phyloP scores from a whole-genome alignment of 2,329 filamentous ascomycete species.

The Ilyonectria sp. region DNA sequence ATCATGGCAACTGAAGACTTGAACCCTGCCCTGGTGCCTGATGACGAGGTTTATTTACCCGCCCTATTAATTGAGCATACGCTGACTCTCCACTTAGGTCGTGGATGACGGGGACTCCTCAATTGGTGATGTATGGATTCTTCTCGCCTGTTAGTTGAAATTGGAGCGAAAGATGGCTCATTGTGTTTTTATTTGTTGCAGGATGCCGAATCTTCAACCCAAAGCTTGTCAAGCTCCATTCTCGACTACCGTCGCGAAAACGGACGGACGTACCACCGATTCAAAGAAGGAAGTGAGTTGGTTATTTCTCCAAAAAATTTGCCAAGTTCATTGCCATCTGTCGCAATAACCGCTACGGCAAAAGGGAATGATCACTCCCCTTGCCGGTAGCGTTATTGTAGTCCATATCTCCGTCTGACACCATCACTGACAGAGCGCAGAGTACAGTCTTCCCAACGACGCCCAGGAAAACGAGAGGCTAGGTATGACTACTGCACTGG shows the following conservation, averaged over 20 bases:
- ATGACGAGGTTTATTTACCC: neutral
- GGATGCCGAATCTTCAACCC: constrained; percentile 10
- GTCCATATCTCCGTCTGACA: too few relatives aligned
- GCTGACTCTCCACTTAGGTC: neutral
- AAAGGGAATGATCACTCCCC: too few relatives aligned
- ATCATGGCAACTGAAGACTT: neutral
- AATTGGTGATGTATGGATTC: neutral
- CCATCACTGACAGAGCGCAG: neutral
- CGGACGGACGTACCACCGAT: constrained; percentile 22
- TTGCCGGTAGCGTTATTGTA: too few relatives aligned
- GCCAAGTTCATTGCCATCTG: too few relatives aligned
- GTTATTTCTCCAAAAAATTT: fast-evolving
- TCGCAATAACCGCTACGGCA: too few relatives aligned
- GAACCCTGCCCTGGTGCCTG: neutral
- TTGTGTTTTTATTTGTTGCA: neutral
- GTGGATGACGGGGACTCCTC: neutral
- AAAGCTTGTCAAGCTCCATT: constrained; percentile 18
- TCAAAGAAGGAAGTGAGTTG: constrained; percentile 21
- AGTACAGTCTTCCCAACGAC: constrained; percentile 20
- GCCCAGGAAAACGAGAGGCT: constrained; percentile 11
- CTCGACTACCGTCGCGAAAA: constrained; percentile 26
- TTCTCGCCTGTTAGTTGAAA: neutral
- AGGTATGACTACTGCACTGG: neutral
- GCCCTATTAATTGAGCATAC: neutral
- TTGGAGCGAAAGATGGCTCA: neutral